Conservation (phyloP, 2,329 filamentous ascomycete genomes). For the Aspergillus sp. region DNA sequence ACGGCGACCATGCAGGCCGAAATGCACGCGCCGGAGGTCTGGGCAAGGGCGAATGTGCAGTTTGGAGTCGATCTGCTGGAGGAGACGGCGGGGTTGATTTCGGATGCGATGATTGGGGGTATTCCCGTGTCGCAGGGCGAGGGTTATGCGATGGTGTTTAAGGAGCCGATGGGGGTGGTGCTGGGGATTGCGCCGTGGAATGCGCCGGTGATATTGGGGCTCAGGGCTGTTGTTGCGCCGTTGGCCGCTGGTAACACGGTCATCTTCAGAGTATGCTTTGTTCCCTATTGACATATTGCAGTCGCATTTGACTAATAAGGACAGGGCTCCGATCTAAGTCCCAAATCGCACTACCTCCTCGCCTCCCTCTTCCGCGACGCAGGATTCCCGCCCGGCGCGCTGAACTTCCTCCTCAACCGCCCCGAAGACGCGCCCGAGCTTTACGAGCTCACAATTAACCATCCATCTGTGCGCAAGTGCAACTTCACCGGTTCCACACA, state of each 20-base stretch:
- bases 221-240: constrained; percentile 47
- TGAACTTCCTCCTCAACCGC: constrained; percentile 33
- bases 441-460: constrained; percentile 32
- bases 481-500: constrained; percentile 42
- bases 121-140: constrained; percentile 30
- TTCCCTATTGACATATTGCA: too few relatives aligned
- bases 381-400: constrained; percentile 36
- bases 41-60: background rate
- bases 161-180: constrained; percentile 67
- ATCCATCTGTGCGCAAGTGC: constrained; percentile 33
- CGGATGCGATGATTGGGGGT: background rate
- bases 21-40: background rate
- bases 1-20: background rate
- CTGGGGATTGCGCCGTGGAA: constrained; percentile 71
- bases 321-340: constrained; percentile 52
- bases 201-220: constrained; percentile 40
- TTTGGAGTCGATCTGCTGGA: background rate
- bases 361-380: constrained; percentile 34
- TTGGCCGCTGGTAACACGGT: constrained; percentile 62
- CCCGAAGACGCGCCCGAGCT: constrained; percentile 29
- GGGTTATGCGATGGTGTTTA: constrained; percentile 54
- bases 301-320: constrained; percentile 3
- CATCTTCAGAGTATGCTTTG: constrained; percentile 49
- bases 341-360: constrained; percentile 50
- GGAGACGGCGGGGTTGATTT: background rate